These are phyloP conservation scores for Populus hybrid DNA, from an alignment of 441 rosid genomes.

Conservation along the genomic window DNA sequence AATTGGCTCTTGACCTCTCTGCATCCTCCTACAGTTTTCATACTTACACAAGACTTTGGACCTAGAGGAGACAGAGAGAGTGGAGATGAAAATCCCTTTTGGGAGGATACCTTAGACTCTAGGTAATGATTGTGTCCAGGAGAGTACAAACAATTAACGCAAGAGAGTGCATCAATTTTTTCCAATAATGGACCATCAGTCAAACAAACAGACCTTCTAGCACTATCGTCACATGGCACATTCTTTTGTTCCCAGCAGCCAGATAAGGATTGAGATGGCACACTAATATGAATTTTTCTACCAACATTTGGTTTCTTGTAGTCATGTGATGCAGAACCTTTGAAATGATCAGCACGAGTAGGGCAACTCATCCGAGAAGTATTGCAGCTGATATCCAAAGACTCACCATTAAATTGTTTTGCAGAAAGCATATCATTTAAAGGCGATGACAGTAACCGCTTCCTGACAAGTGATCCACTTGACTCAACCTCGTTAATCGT, in stretches of 20 bases:
- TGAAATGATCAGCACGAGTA: conserved; percentile 26
- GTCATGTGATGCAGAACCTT: conserved; percentile 44
- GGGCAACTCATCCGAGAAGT: conserved; percentile 38
- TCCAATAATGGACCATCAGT: conserved; percentile 79
- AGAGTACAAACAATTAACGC: conserved; percentile 31
- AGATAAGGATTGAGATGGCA: conserved; percentile 45
- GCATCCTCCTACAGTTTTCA: conserved; percentile 36
- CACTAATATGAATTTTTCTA: conserved; percentile 29
- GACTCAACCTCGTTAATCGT: conserved; percentile 44
- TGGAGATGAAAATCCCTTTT: conserved; percentile 42
- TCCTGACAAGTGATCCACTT: conserved; percentile 61
- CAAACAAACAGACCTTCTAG: conserved; percentile 43
- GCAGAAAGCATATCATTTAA: conserved; percentile 55
- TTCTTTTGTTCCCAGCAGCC: conserved; percentile 45
- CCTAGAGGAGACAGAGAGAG: conserved; percentile 87
- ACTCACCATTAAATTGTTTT: conserved; percentile 52
- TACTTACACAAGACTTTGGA: conserved; percentile 62
- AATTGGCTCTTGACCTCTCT: conserved; percentile 29
- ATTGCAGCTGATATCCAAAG: conserved; percentile 50
- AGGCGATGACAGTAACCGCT: conserved; percentile 64
- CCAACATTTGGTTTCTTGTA: conserved; percentile 59
- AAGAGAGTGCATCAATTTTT: conserved; percentile 26
- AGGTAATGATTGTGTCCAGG: conserved; percentile 36
- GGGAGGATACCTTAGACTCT: conserved; percentile 37
- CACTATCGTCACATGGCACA: conserved; percentile 27